Conservation (phyloP, 1,139 yeast species). For the Kodamaea anthophila region DNA sequence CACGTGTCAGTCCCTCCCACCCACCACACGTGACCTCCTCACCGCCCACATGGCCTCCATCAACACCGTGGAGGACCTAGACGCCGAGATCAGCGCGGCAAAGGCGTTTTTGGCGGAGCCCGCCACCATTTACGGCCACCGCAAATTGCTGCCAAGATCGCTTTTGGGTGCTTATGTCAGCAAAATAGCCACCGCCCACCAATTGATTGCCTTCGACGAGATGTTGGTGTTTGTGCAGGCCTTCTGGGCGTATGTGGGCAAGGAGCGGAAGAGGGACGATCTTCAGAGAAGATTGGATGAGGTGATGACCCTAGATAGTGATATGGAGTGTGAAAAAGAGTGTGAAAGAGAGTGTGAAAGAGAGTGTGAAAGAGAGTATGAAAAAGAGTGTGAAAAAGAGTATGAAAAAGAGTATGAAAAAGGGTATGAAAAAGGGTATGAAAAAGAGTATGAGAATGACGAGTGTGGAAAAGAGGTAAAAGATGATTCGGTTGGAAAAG, state of each 20-base stretch:
- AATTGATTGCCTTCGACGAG: conserved; percentile 55
- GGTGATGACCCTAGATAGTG: too few relatives aligned
- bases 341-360: too few relatives aligned
- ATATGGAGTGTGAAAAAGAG: too few relatives aligned
- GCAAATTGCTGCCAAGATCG: conserved; percentile 27
- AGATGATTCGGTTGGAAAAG: not conserved
- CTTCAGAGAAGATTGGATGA: conserved; percentile 19
- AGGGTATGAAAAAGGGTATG: conserved; percentile 11
- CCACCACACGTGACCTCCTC: conserved; percentile 10
- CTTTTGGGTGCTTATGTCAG: conserved; percentile 32
- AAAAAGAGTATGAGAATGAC: not conserved
- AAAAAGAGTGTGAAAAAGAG: too few relatives aligned
- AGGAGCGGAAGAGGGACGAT: too few relatives aligned
- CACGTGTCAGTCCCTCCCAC: conserved; percentile 14
- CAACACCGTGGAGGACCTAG: conserved; percentile 31
- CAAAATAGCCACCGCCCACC: conserved; percentile 42
- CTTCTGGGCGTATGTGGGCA: conserved; percentile 45
- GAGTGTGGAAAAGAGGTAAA: too few relatives aligned
- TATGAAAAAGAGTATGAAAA: conserved; percentile 1
- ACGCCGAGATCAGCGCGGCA: conserved; percentile 14
- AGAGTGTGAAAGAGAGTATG: too few relatives aligned
- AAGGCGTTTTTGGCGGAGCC: conserved; percentile 8
- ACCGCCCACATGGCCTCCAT: conserved; percentile 25
- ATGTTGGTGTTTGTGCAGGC: conserved; percentile 47
- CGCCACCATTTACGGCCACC: conserved; percentile 6